These are phyloP conservation scores for Podila epicladia DNA, from an alignment of 192 early-diverging fungal species.

Conservation along the genomic window DNA sequence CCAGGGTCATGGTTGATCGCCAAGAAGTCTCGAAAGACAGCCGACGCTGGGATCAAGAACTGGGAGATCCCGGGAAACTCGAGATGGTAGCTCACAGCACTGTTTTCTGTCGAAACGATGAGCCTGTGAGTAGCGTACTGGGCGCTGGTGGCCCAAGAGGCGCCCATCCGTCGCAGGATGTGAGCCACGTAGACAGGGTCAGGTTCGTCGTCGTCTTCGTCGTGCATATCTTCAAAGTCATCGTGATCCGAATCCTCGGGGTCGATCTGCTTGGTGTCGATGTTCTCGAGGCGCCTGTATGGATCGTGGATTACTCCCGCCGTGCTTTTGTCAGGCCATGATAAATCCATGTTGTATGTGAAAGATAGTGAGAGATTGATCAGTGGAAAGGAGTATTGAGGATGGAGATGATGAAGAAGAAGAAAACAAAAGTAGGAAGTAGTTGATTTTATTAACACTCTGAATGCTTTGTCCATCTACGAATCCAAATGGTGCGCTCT, in stretches of 20 bases:
- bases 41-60: slow-evolving; percentile 22
- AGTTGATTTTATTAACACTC: no score
- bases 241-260: neutral
- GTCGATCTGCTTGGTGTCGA: neutral
- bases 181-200: slow-evolving; percentile 8
- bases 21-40: slow-evolving; percentile 24
- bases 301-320: neutral
- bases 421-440: no score
- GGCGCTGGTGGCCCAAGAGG: slow-evolving; percentile 6
- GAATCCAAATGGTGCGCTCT: slow-evolving; percentile 1
- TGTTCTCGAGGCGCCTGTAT: neutral
- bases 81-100: no score
- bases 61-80: slow-evolving; percentile 12
- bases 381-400: neutral
- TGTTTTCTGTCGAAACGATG: slow-evolving; percentile 3
- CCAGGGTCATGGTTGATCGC: neutral
- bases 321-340: neutral
- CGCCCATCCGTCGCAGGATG: slow-evolving; percentile 1
- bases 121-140: slow-evolving; percentile 19
- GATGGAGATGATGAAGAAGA: neutral
- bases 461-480: neutral
- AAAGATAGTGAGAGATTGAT: neutral
- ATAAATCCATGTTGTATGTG: neutral
- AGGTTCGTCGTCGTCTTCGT: neutral
- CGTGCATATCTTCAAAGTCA: neutral